Conservation (phyloP, 2,329 filamentous ascomycete species). For the Xylaria digitata region DNA sequence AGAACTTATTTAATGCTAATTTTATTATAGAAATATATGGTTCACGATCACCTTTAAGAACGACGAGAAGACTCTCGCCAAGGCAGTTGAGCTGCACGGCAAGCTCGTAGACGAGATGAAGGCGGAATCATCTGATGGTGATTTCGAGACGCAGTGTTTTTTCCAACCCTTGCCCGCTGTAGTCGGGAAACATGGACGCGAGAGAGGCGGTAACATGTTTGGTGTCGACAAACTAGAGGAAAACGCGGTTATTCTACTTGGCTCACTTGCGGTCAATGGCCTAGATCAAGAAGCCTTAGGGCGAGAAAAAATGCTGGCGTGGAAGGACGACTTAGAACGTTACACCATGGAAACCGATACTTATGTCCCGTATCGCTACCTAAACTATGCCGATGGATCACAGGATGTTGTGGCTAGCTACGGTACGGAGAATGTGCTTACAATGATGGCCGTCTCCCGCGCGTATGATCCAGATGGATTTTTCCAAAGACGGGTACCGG, state of each 20-base stretch:
- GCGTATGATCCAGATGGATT: constrained; percentile 30
- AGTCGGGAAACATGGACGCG: too few species aligned
- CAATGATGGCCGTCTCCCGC: constrained; percentile 9
- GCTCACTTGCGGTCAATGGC: too few species aligned
- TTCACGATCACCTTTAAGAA: constrained; percentile 38
- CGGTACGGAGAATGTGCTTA: constrained; percentile 18
- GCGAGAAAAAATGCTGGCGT: background rate
- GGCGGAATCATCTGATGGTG: constrained; percentile 18
- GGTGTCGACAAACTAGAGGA: constrained; percentile 18
- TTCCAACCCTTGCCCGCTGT: constrained; percentile 31
- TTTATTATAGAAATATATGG: constrained; percentile 27
- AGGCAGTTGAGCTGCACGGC: constrained; percentile 30
- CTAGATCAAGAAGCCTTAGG: constrained; percentile 20
- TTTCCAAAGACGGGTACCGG: constrained; percentile 31
- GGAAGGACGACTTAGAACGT: background rate
- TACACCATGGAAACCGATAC: too few species aligned
- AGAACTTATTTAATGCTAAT: too few species aligned
- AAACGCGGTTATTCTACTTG: too few species aligned
- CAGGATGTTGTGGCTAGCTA: constrained; percentile 31
- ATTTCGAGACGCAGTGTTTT: constrained; percentile 38
- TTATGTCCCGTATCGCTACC: too few species aligned
- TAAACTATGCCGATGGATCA: constrained; percentile 29
- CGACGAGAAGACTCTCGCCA: constrained; percentile 27
- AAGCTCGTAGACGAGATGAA: constrained; percentile 20
- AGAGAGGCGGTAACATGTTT: constrained; percentile 29